Conservation (phyloP, 2,329 filamentous ascomycete species). For the Tolypocladium amazonense region DNA sequence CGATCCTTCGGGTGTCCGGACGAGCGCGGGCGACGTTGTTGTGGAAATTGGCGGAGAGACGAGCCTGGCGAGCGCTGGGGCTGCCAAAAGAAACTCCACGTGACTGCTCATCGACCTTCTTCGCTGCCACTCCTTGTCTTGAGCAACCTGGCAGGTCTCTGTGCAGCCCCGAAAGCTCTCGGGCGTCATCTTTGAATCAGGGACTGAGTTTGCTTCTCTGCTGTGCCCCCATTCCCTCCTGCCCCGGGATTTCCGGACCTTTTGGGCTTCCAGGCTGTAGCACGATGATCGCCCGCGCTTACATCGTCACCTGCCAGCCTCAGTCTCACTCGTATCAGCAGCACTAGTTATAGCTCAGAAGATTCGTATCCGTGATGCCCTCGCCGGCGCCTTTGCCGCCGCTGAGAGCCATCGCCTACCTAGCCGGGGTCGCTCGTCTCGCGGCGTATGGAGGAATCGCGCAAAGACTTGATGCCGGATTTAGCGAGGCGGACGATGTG, state of each 20-base stretch:
- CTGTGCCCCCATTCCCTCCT: too few relatives aligned
- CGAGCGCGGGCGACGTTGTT: neutral
- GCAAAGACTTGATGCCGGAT: neutral
- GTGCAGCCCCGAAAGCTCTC: conserved; percentile 1
- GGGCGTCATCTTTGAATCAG: neutral
- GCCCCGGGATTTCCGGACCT: neutral
- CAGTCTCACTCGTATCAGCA: neutral
- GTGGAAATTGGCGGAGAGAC: neutral
- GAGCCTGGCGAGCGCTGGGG: neutral
- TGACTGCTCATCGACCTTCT: neutral
- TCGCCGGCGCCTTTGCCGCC: neutral
- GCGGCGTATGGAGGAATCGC: neutral
- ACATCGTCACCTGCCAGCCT: neutral
- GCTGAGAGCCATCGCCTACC: neutral
- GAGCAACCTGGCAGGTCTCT: neutral
- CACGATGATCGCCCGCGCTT: neutral
- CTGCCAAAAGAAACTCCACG: neutral
- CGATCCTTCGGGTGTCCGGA: neutral
- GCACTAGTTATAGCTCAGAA: too few relatives aligned
- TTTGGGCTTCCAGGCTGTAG: neutral
- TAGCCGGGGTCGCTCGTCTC: neutral
- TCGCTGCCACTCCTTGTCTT: neutral
- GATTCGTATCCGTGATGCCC: neutral
- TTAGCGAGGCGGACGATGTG: neutral
- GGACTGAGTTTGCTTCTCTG: neutral